Base-by-base conservation (phyloP, 805 yeast species). In the Candida nanaspora region DNA sequence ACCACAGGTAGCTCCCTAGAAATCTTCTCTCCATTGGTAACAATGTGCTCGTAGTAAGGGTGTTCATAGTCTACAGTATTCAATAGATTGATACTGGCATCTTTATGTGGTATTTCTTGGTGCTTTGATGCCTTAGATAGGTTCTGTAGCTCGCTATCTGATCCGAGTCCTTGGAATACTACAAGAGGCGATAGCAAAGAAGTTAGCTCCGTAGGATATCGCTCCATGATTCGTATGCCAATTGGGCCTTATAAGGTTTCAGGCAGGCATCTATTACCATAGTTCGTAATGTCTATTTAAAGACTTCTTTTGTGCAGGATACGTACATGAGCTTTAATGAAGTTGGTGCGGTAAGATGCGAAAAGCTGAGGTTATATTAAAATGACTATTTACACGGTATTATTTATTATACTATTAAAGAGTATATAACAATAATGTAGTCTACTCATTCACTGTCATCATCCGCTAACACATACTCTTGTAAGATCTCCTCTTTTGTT, bases 101-200 rank as follows among this genome's bases (percentile, higher is more conserved):
- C 56, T 15, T 41, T 37, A 8, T 30, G 15, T 23, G 36, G 6
- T 2, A 20, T 7, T n/a, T 7, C 40, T 38, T 16, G 25, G 37
- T 18, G 2, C 3, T 22, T 16, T 32, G 18, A 40, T 29, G 31
- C 31, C 25, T n/a, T 38, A 6, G n/a, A 22, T 1, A 51, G 33
- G 1, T 48, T 52, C 16, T 48, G 42, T 2, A 51, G 52, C 3
- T 49, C 21, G 5, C 51, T 48, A 27, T 50, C 48, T 16, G 46
- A 41, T 2, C 68, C 70, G 4, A 70, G 45, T 1, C 76, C 76
- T 42, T 70, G 76, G 2, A 70, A 45, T 1, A 63, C 50, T 19
- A 70, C 63, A 39, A 70, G 46, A 0, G 76, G 76, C 0, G 66
- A 55, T 35, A 61, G 48, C 22, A 67, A 55, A 1, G 58, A 39